phyloP scores from a whole-genome alignment of 2,329 filamentous ascomycete species.

The Phyllosticta paracitricarpa region DNA sequence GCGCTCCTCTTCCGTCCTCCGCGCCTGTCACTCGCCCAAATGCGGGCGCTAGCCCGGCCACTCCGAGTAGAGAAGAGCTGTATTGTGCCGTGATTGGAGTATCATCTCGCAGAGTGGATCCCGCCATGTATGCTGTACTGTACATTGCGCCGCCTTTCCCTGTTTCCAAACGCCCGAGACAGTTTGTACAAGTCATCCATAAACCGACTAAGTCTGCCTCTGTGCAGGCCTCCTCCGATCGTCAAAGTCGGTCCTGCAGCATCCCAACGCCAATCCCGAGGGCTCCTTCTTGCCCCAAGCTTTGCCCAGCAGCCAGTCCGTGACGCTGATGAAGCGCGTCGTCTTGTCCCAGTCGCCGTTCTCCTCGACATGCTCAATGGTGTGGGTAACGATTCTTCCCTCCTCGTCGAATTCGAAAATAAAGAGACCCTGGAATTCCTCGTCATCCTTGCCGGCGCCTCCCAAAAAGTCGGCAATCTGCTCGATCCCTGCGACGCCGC shows the following conservation, averaged over 20 bases:
- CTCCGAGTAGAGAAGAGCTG: neutral
- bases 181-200: conserved; percentile 17
- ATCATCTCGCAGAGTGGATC: neutral
- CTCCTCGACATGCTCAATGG: conserved; percentile 87
- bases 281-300: conserved; percentile 44
- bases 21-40: neutral
- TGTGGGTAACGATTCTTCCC: conserved; percentile 75
- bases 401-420: conserved; percentile 91
- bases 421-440: conserved; percentile 84
- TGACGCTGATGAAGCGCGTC: conserved; percentile 77
- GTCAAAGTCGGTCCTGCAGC: conserved; percentile 6
- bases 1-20: neutral
- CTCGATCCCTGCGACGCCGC: conserved; percentile 32
- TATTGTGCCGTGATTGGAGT: neutral
- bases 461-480: conserved; percentile 46
- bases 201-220: neutral
- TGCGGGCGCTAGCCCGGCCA: neutral
- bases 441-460: conserved; percentile 38
- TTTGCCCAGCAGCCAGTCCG: conserved; percentile 86
- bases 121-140: neutral
- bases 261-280: conserved; percentile 8
- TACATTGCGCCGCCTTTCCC: neutral
- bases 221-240: neutral
- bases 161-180: neutral
- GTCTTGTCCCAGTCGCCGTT: conserved; percentile 74